Conservation (phyloP, 2,329 filamentous ascomycete genomes). For the Neurospora crassa region DNA sequence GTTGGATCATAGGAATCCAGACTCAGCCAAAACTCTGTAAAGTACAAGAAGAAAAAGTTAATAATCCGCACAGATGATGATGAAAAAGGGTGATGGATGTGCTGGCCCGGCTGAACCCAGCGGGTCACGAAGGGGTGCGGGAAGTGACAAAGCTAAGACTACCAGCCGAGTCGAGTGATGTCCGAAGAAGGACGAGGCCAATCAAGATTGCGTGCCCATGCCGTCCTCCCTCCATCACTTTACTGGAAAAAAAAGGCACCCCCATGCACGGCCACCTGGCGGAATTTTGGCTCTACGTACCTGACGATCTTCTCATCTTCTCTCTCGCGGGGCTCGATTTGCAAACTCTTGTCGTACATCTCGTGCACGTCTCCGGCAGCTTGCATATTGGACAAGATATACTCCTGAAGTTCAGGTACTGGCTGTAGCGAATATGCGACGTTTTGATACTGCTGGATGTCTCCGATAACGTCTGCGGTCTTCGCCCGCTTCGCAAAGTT, state of each 20-base stretch:
- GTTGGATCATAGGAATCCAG: constrained; percentile 23
- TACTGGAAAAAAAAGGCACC: neutral
- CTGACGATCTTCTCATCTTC: constrained; percentile 99
- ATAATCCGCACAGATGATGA: neutral
- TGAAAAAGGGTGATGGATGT: neutral
- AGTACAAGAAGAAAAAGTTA: constrained; percentile 8
- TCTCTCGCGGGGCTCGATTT: constrained; percentile 86
- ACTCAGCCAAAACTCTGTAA: constrained; percentile 24
- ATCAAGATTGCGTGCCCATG: neutral
- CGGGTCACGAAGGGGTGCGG: neutral
- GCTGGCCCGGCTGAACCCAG: neutral
- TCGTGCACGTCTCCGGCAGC: constrained; percentile 92
- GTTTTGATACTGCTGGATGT: constrained; percentile 98
- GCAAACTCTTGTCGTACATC: constrained; percentile 97
- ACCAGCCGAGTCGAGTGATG: neutral
- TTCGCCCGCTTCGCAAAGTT: constrained; percentile 98
- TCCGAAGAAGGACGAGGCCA: neutral
- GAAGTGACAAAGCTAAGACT: neutral
- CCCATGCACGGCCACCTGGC: neutral
- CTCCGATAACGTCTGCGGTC: constrained; percentile 94
- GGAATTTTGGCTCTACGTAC: constrained; percentile 43
- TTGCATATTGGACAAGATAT: constrained; percentile 94
- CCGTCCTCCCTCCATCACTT: neutral
- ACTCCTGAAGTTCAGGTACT: constrained; percentile 88
- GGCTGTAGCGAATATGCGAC: constrained; percentile 88